phyloP scores from a whole-genome alignment of 176 grass and related monocot genomes.

The Melocanna baccifera region DNA sequence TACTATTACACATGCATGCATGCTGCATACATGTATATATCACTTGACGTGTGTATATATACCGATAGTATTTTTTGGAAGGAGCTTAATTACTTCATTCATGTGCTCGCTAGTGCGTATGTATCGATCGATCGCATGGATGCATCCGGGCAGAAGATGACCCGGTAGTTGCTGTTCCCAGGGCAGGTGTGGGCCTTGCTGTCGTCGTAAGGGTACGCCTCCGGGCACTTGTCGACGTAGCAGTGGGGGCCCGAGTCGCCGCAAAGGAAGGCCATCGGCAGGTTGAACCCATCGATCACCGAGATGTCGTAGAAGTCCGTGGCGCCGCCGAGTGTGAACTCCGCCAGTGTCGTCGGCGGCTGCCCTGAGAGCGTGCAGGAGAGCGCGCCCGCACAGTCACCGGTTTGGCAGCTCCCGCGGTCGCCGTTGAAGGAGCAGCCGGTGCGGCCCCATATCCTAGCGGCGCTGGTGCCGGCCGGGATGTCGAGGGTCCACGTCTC shows the following conservation, averaged over 20 bases:
- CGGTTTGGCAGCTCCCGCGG: not conserved
- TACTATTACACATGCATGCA: too few species aligned
- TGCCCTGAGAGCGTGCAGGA: not conserved
- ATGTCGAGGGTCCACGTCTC: not conserved
- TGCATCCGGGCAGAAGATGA: slow-evolving; percentile 24
- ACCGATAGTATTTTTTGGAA: too few species aligned
- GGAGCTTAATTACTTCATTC: too few species aligned
- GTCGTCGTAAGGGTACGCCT: not conserved
- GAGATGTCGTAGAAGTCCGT: not conserved
- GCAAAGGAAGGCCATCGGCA: slow-evolving; percentile 14
- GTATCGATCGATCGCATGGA: not conserved
- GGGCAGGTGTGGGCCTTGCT: not conserved
- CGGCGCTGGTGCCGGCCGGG: not conserved
- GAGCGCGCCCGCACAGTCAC: not conserved
- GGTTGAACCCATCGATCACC: slow-evolving; percentile 17
- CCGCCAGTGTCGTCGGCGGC: not conserved
- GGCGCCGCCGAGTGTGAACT: not conserved
- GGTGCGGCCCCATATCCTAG: slow-evolving; percentile 21
- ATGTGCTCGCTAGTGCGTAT: too few species aligned
- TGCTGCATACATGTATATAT: too few species aligned
- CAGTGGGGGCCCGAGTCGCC: not conserved
- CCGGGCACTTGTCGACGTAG: not conserved
- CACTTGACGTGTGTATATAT: too few species aligned
- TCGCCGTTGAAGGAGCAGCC: slow-evolving; percentile 8
- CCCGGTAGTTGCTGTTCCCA: slow-evolving; percentile 12